phyloP scores from a whole-genome alignment of 2,329 filamentous ascomycete genomes.

The Fusarium sp. region DNA sequence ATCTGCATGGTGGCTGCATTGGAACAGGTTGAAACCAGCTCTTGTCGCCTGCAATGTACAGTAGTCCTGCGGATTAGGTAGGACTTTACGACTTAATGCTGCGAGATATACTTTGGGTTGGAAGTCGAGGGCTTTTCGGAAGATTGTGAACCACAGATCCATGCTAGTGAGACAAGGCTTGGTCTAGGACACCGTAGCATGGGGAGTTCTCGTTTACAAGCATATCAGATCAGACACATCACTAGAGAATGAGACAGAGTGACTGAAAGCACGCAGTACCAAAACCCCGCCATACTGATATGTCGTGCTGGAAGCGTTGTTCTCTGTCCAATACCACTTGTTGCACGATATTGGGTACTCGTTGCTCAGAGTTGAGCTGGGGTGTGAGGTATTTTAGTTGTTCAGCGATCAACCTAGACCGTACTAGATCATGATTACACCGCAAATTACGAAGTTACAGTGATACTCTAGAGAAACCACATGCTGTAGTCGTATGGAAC shows the following conservation, averaged over 20 bases:
- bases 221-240: conserved; percentile 23
- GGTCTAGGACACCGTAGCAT: not conserved
- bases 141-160: not conserved
- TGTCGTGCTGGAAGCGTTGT: not conserved
- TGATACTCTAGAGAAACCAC: not conserved
- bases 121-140: conserved; percentile 8
- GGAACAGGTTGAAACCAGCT: not conserved
- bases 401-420: not conserved
- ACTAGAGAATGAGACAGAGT: conserved; percentile 1
- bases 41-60: not conserved
- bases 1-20: not conserved
- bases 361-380: not conserved
- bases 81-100: not conserved
- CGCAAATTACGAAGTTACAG: not conserved
- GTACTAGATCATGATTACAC: not conserved
- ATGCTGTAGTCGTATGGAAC: not conserved
- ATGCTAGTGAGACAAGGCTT: conserved; percentile 19
- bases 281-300: conserved; percentile 22
- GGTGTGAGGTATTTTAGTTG: conserved; percentile 8
- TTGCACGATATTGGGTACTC: not conserved
- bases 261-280: conserved; percentile 11
- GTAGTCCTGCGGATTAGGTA: too few relatives aligned
- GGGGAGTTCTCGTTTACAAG: conserved; percentile 25
- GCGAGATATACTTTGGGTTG: not conserved
- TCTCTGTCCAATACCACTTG: not conserved